Conservation (phyloP, 768 basidiomycete species). For the Phlebiopsis flavidoalba region DNA sequence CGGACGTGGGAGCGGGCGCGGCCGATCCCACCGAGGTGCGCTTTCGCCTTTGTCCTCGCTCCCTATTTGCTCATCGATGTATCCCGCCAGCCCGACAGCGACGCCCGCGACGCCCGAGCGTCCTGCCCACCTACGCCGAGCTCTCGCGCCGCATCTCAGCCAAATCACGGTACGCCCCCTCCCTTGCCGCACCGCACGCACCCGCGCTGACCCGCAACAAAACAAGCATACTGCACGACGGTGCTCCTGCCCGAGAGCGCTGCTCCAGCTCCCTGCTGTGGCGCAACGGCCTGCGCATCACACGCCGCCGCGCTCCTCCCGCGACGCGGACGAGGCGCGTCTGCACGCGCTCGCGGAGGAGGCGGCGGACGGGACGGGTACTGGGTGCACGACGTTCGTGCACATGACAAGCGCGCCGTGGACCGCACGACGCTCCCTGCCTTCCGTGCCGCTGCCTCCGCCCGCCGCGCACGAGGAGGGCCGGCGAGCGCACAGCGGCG, state of each 20-base stretch:
- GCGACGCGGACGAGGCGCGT: slow-evolving; percentile 46
- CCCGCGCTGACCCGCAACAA: slow-evolving; percentile 20
- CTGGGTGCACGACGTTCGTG: slow-evolving; percentile 65
- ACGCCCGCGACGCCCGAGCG: background rate
- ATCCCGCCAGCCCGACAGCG: background rate
- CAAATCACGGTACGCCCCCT: slow-evolving; percentile 41
- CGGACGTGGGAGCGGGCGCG: background rate
- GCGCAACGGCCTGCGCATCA: slow-evolving; percentile 56
- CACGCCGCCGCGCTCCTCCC: slow-evolving; percentile 44
- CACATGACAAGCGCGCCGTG: slow-evolving; percentile 29
- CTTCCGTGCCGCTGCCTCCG: background rate
- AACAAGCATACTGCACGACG: slow-evolving; percentile 72
- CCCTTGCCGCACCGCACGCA: background rate
- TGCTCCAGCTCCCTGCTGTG: slow-evolving; percentile 72
- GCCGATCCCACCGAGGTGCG: background rate
- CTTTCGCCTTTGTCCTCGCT: background rate
- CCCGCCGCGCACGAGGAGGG: background rate
- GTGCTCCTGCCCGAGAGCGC: slow-evolving; percentile 68
- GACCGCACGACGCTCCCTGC: slow-evolving; percentile 17
- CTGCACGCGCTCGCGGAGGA: slow-evolving; percentile 45
- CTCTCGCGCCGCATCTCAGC: slow-evolving; percentile 39
- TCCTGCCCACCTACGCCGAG: slow-evolving; percentile 31
- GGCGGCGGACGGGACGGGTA: slow-evolving; percentile 50
- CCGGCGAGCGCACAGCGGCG: background rate
- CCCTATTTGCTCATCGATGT: background rate